These are phyloP conservation scores for Hydnomerulius pinastri DNA, from an alignment of 768 basidiomycete genomes.

Conservation along the genomic window DNA sequence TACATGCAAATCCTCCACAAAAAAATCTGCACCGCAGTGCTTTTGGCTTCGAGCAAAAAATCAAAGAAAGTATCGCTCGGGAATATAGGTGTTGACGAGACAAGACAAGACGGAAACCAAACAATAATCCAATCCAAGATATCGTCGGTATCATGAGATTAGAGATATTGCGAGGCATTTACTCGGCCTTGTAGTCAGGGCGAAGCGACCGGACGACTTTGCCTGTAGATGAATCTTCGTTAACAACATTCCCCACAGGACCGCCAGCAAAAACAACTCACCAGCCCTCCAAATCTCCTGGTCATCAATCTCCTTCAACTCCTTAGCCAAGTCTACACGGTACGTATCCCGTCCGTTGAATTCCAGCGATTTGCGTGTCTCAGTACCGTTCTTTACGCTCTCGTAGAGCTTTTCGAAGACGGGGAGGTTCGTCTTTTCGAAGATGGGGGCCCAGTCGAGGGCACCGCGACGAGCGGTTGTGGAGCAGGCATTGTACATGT, in stretches of 20 bases:
- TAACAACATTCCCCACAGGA: background rate
- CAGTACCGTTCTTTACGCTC: conserved; percentile 92
- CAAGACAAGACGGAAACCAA: too few species aligned
- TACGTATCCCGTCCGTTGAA: conserved; percentile 94
- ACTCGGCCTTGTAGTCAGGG: conserved; percentile 79
- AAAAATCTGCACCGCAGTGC: conserved; percentile 25
- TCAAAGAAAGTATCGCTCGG: conserved; percentile 10
- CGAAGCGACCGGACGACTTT: conserved; percentile 90
- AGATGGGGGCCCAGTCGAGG: conserved; percentile 98
- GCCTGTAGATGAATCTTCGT: conserved; percentile 41
- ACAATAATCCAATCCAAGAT: background rate
- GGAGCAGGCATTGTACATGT: conserved; percentile 99
- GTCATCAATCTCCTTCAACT: conserved; percentile 92
- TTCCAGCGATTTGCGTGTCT: conserved; percentile 95
- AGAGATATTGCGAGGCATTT: conserved; percentile 4
- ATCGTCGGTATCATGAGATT: conserved; percentile 8
- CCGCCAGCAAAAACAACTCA: conserved; percentile 31
- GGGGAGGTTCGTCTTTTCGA: conserved; percentile 92
- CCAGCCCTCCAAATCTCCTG: conserved; percentile 99
- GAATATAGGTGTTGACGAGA: conserved; percentile 1
- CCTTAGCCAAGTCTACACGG: conserved; percentile 88
- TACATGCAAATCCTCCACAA: conserved; percentile 22
- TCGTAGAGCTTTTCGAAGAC: conserved; percentile 95
- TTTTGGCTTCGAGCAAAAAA: conserved; percentile 23
- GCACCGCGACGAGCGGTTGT: conserved; percentile 99